A percentile compares a stretch with the other conserved stretches of the same genome.
Conservation (phyloP, 31 red algal species). For the Odonthalia washingtoniensis region DNA sequence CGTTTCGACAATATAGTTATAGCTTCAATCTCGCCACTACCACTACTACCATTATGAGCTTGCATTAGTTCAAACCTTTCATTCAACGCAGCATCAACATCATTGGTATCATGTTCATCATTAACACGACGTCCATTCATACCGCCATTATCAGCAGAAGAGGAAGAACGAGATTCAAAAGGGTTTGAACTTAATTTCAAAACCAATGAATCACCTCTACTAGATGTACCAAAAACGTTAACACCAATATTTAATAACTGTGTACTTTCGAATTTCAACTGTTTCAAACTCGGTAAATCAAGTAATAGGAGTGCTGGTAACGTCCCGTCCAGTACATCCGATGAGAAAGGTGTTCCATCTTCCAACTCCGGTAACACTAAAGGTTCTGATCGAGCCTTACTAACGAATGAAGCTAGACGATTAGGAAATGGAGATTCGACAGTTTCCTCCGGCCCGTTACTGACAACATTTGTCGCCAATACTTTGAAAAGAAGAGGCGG, state of each 20-base stretch:
- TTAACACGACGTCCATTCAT: too few species aligned
- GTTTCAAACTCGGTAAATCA: constrained; percentile 66
- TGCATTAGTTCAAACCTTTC: too few species aligned
- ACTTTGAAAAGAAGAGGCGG: constrained; percentile 54
- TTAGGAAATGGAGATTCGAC: constrained; percentile 69
- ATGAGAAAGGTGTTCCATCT: constrained; percentile 41
- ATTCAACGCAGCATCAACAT: too few species aligned
- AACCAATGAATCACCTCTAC: constrained; percentile 76
- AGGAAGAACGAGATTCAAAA: too few species aligned
- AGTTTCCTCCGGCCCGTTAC: too few species aligned
- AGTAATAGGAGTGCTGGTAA: constrained; percentile 9
- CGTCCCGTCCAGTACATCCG: constrained; percentile 35
- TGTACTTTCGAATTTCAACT: constrained; percentile 23
- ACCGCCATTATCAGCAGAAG: too few species aligned
- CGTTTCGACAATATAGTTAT: too few species aligned
- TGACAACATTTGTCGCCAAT: neutral
- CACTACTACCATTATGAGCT: too few species aligned
- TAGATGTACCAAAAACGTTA: constrained; percentile 87
- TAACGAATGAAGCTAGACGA: constrained; percentile 60
- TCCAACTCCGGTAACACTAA: constrained; percentile 50
- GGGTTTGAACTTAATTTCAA: too few species aligned
- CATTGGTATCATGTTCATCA: too few species aligned
- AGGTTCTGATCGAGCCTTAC: constrained; percentile 20
- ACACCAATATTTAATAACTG: constrained; percentile 58
- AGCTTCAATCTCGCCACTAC: too few species aligned